Conservation (phyloP, 2,329 filamentous ascomycete species). For the Fusarium sp. region DNA sequence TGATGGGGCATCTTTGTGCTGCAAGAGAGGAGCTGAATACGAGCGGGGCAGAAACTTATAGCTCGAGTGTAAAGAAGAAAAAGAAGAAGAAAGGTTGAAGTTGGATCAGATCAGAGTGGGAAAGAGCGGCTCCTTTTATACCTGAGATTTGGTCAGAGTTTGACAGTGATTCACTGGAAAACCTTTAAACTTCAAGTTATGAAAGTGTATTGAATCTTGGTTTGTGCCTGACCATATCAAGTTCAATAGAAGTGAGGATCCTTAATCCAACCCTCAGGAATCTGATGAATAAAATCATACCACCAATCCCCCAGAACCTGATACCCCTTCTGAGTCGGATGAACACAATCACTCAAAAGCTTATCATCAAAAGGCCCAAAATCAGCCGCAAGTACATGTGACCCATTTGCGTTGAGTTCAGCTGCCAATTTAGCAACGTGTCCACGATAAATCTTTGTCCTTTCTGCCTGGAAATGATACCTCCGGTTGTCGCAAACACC, state of each 20-base stretch:
- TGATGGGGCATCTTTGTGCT: neutral
- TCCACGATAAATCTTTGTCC: constrained; percentile 45
- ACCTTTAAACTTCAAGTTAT: too few relatives aligned
- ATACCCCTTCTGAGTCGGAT: constrained; percentile 50
- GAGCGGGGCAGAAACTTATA: too few relatives aligned
- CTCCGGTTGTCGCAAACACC: constrained; percentile 39
- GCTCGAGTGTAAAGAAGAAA: too few relatives aligned
- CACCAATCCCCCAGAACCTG: constrained; percentile 49
- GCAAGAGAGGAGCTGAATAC: too few relatives aligned
- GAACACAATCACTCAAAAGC: constrained; percentile 49
- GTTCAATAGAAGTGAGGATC: neutral
- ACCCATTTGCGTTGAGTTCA: constrained; percentile 22
- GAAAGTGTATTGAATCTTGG: too few relatives aligned
- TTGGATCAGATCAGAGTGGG: too few relatives aligned
- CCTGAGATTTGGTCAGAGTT: too few relatives aligned
- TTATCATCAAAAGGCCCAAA: constrained; percentile 33
- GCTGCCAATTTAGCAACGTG: constrained; percentile 36
- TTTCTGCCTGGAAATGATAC: constrained; percentile 27
- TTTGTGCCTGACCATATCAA: too few relatives aligned
- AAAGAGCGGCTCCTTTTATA: too few relatives aligned
- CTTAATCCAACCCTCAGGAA: constrained; percentile 48
- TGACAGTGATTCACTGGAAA: too few relatives aligned
- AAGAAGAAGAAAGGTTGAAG: too few relatives aligned
- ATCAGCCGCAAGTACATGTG: constrained; percentile 48
- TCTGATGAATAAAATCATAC: constrained; percentile 51